phyloP scores from a whole-genome alignment of 75 land plant genomes.

The Isoetes taiwanensis region DNA sequence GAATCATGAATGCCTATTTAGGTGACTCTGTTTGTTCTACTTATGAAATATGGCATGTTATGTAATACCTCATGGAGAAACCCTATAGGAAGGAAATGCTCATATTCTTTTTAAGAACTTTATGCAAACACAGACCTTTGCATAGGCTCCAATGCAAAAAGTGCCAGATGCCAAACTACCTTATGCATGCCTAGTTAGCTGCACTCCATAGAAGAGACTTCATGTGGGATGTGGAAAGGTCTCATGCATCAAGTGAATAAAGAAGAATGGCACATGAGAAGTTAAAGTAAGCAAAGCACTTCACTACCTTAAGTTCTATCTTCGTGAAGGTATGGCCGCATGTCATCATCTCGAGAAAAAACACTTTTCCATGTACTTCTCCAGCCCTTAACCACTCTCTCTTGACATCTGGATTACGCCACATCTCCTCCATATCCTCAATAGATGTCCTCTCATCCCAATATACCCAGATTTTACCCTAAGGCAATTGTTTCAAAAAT shows the following conservation, averaged over 20 bases:
- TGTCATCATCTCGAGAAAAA: constrained; percentile 63
- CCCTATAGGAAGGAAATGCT: no score
- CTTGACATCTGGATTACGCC: constrained; percentile 44
- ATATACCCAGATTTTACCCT: constrained; percentile 30
- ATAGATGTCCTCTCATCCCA: constrained; percentile 67
- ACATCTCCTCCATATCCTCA: constrained; percentile 77
- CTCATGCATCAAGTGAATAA: neutral
- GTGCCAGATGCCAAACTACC: neutral
- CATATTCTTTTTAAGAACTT: no score
- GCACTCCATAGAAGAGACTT: neutral
- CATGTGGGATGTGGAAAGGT: neutral
- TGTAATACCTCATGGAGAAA: no score
- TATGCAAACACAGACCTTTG: neutral
- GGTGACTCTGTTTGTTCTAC: no score
- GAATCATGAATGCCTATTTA: no score
- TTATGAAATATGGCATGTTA: no score
- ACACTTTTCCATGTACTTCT: constrained; percentile 52
- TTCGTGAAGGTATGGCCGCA: constrained; percentile 61
- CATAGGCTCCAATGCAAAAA: neutral
- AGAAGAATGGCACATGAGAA: neutral
- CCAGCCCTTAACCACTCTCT: constrained; percentile 71
- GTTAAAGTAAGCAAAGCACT: constrained; percentile 13
- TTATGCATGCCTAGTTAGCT: neutral
- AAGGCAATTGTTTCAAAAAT: no score
- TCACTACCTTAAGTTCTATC: constrained; percentile 59